Base-by-base conservation (phyloP, 106 monocot genomes). In the Xerophyta viscosa region DNA sequence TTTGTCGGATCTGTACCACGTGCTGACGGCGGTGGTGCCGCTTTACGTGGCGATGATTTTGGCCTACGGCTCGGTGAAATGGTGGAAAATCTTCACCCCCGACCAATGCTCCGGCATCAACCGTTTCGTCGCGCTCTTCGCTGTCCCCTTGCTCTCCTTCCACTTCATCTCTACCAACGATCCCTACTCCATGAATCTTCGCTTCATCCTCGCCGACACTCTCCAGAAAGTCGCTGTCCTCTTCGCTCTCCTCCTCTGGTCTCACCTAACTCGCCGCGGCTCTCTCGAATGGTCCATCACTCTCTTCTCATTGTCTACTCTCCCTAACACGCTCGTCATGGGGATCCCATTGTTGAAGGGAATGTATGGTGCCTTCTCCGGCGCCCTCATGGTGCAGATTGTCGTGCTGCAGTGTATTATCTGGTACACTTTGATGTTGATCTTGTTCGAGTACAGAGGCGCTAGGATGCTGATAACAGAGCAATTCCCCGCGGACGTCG, bases 81-180 rank as follows among this genome's bases (percentile, higher is more conserved):
- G 76, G 76, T 77, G 76, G 76, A 28, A 50, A 24, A 77, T 77
- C 65, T 77, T 77, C 50, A 55, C 54, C 14, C 70, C 70, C 2
- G 70, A 66, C 60, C 76, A 77, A 49, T 77, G 76, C 65, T 65
- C 70, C 41, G 76, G 76, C 37, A 77, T 77, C 76, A 77, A 77
- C 76, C 70, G 76, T 25, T 77, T 77, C 65, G 76, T 77, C 15
- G 76, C 76, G 3, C 54, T 77, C 26, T 77, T 77, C 54, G 76
- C 76, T 29, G 76, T 77, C 48, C 76, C 76, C 1, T 65, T 77
- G 20, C 65, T 77, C 23, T 77, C 76, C 31, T 77, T 77, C 70
- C 76, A 77, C 56, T 77, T 77, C 70, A 77, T 77, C 60, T 65
- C 76, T 47, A 70, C 70, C 41, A 77, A 77, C 70, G 42, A 70